phyloP scores from a whole-genome alignment of 75 land plant genomes.

The Sequoia sempervirens region DNA sequence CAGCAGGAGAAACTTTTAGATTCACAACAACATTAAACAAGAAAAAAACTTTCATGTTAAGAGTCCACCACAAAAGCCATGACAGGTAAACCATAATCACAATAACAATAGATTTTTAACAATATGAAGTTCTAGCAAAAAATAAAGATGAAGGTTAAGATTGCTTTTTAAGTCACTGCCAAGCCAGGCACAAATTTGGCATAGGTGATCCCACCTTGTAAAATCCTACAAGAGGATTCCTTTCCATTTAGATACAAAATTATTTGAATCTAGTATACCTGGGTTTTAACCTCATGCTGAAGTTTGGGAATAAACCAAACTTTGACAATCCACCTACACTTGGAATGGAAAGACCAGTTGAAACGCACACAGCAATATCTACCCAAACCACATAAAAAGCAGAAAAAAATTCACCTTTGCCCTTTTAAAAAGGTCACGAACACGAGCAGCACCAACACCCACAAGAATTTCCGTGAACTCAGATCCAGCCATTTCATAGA shows the following conservation, averaged over 20 bases:
- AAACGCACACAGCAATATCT: neutral
- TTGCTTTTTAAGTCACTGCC: neutral
- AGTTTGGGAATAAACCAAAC: neutral
- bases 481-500: conserved; percentile 98
- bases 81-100: neutral
- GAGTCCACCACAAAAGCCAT: neutral
- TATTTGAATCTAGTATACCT: neutral
- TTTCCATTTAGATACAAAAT: neutral
- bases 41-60: neutral
- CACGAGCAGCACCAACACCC: conserved; percentile 97
- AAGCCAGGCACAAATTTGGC: no score
- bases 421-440: conserved; percentile 91
- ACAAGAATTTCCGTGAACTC: conserved; percentile 95
- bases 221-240: neutral
- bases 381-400: neutral
- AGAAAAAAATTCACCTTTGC: conserved; percentile 55
- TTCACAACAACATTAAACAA: neutral
- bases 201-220: neutral
- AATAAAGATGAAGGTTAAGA: neutral
- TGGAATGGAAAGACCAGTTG: neutral
- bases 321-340: neutral
- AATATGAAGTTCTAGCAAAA: neutral
- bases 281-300: neutral
- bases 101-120: neutral
- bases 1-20: conserved; percentile 9